phyloP scores from a whole-genome alignment of 2,329 filamentous ascomycete genomes.

The Aureobasidium sp. region DNA sequence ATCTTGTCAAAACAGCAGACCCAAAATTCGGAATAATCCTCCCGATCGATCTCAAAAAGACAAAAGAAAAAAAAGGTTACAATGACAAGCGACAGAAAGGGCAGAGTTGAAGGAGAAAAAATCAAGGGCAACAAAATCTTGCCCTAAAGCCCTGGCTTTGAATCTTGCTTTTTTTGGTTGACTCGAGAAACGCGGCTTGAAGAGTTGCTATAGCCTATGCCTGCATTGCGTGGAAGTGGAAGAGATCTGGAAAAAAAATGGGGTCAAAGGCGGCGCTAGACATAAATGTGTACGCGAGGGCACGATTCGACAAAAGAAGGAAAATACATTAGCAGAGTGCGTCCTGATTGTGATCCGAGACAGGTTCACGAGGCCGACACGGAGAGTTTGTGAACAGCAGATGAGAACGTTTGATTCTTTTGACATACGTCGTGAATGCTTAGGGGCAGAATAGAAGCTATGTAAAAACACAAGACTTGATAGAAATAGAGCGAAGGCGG shows the following conservation, averaged over 20 bases:
- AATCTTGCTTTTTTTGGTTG: background rate
- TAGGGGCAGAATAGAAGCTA: background rate
- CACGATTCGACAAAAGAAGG: background rate
- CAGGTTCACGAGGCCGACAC: background rate
- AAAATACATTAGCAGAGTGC: background rate
- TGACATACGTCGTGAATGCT: background rate
- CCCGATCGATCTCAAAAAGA: too few relatives aligned
- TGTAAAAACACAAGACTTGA: background rate
- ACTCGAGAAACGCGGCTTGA: background rate
- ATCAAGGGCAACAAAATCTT: background rate
- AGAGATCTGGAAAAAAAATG: too few relatives aligned
- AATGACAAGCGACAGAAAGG: too few relatives aligned
- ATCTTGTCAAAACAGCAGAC: too few relatives aligned
- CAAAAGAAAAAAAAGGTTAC: too few relatives aligned
- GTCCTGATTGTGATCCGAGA: background rate
- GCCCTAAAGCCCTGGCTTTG: background rate
- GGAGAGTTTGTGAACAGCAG: background rate
- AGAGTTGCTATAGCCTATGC: background rate
- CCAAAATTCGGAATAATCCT: too few relatives aligned
- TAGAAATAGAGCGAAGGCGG: background rate
- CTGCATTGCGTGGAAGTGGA: background rate
- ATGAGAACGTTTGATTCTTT: background rate
- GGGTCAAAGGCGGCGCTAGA: background rate
- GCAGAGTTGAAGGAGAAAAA: background rate
- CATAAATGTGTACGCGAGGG: background rate